Evolutionary conservation across 1,284 basidiomycete species (phyloP), one percentile per base, ranked within the genome.

Genomic region (Schizophyllum amplum): DNA sequence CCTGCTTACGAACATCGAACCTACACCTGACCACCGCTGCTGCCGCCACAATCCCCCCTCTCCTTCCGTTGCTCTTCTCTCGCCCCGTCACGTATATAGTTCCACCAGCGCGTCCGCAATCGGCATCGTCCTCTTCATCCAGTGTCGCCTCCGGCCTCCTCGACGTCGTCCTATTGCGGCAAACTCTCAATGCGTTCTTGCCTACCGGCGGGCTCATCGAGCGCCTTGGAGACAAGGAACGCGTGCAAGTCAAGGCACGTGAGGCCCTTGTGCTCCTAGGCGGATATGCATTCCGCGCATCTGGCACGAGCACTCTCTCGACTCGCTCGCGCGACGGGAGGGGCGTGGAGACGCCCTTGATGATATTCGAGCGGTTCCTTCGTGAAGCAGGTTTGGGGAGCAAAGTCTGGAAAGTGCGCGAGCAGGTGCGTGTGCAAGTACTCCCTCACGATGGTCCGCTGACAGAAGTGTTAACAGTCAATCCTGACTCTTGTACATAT

Each of bases 141-240:
- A 79, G 77, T 9, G 65, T 73, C 24, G 63, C 69, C 13, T 67
- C 71, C 47, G 68, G 72, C 51, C 65, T 75, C 47, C 68, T 83
- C 26, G 86, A 90, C 66, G 67, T 75, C 47, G 67, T 73, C 51
- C 75, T 77, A 25, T 79, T 93, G 51, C 86, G 88, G 52, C 79
- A 84, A 59, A 78, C 81, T 33, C 72, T 92, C 56, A 69, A 71
- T 55, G 81, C 86, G 15, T 86, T 92, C 65, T 75, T 93, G 48
- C 82, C 87, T 23, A 65, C 83, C 2, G 87, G 87, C 53, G 89
- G 89, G 47, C 75, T 92, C 27, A 76, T 94, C 60, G 92, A 94
- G 64, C 83, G 88, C 56, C 79, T 95, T 15, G 91, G 90, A 24
- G 93, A 95, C 68, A 81, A 86, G 64, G 90, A 92, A 66, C 80